Conservation (phyloP, 441 rosid genomes). For the Macaranga tanarius region DNA sequence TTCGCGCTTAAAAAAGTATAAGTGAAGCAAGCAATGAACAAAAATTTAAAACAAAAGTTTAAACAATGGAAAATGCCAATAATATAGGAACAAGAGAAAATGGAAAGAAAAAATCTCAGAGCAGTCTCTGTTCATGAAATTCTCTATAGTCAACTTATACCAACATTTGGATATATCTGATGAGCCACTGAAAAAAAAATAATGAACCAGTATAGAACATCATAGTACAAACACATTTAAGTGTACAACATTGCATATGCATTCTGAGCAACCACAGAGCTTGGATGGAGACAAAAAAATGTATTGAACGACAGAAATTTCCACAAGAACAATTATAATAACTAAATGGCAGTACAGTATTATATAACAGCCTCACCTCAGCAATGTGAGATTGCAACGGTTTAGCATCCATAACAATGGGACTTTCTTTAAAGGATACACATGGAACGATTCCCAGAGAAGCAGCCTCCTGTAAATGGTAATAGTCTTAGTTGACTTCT, state of each 20-base stretch:
- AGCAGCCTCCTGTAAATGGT: constrained; percentile 69
- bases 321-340: neutral
- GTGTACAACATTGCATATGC: constrained; percentile 1
- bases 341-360: neutral
- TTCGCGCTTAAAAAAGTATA: no score
- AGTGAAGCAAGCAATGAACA: neutral
- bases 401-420: constrained; percentile 64
- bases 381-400: constrained; percentile 53
- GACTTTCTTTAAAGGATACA: constrained; percentile 61
- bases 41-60: neutral
- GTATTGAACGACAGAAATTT: neutral
- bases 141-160: constrained; percentile 4
- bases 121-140: neutral
- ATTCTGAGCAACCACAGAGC: neutral
- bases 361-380: constrained; percentile 43
- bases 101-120: neutral
- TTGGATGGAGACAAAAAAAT: neutral
- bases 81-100: neutral
- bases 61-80: neutral
- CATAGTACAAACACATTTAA: neutral
- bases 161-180: neutral
- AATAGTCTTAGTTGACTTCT: constrained; percentile 18
- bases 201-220: neutral
- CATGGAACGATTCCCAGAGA: constrained; percentile 67
- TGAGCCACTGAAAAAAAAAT: neutral